Conservation (phyloP, 2,329 filamentous ascomycete species). For the Pestalotiopsis sp. region DNA sequence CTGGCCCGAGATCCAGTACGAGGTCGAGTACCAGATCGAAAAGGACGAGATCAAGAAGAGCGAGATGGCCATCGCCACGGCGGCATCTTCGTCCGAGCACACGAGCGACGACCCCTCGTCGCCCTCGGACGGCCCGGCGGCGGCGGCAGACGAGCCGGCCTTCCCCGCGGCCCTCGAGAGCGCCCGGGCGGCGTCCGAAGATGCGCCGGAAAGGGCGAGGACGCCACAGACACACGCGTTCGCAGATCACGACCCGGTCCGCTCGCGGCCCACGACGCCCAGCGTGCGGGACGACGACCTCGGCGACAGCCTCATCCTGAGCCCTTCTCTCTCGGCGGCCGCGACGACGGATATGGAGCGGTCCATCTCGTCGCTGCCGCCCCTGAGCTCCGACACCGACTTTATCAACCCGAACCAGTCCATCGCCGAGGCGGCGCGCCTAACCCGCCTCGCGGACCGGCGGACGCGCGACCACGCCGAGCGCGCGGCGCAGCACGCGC, state of each 20-base stretch:
- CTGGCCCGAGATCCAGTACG: slow-evolving; percentile 77
- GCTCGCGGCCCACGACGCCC: not conserved
- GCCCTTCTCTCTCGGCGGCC: slow-evolving; percentile 18
- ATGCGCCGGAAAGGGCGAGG: not conserved
- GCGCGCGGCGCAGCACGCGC: slow-evolving; percentile 55
- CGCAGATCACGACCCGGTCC: slow-evolving; percentile 24
- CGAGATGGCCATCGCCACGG: slow-evolving; percentile 14
- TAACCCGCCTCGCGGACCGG: slow-evolving; percentile 57
- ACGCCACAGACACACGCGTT: slow-evolving; percentile 13
- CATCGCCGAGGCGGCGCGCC: slow-evolving; percentile 61
- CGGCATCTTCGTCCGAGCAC: not conserved
- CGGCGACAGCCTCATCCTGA: slow-evolving; percentile 7
- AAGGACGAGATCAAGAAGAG: slow-evolving; percentile 52
- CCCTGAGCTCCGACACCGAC: not conserved
- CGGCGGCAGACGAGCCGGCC: not conserved
- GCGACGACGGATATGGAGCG: slow-evolving; percentile 20
- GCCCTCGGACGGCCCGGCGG: not conserved
- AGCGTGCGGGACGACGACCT: not conserved
- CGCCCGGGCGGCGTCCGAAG: not conserved
- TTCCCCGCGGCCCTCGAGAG: not conserved
- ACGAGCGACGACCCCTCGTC: not conserved
- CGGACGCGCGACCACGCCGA: slow-evolving; percentile 56
- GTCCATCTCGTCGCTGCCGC: slow-evolving; percentile 18
- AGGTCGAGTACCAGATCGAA: slow-evolving; percentile 72
- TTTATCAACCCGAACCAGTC: slow-evolving; percentile 42